Base-by-base conservation (phyloP, 352 stramenopile genomes). In the Saprolegnia diclina region DNA sequence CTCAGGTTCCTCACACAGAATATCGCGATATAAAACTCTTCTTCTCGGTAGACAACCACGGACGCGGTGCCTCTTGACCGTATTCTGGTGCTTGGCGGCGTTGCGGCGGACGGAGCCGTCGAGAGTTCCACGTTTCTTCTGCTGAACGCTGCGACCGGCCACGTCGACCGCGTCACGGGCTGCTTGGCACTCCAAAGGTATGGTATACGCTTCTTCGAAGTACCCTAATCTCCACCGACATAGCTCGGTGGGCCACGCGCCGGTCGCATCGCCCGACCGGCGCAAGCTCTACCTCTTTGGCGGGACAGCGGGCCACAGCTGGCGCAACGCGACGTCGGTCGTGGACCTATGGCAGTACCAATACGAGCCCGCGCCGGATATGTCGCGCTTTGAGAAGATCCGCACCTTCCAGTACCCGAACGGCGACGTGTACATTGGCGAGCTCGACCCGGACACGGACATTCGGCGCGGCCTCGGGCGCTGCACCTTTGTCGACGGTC, bases 391-490 rank as follows among this genome's bases (percentile, higher is more conserved):
- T 5, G 65, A 65, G 37, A 50, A 38, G 21, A 71, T 65, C 9
- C 65, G 55, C 14, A 73, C 63, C 11, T 29, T 73, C 7, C 45
- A 73, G 37, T 68, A 68, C 38, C 48, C 61, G 6, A 89, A 87
- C 66, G 85, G 82, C 19, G 80, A 91, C 54, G 78, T 85, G 26
- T 92, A 92, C 67, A 77, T 87, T 1, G 85, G 85, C 0, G 77
- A 91, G 71, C n/a, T 72, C 7, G 48, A 63, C 22, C 29, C 56
- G 19, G 62, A 62, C 26, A 56, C 38, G 16, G 32, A 63, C 21
- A 13, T 71, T 18, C 83, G 81, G 4, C 80, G 89, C 16, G 83
- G 85, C 0, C 82, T 79, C 40, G 85, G 83, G 16, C 87, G 79
- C 22, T 93, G 85, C 66, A 74, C 76, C 6, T 91, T 84, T 64